Evolutionary conservation across 495 filamentous ascomycete species (phyloP), one percentile per base, ranked within the genome.

Genomic region (Podospora appendiculata): DNA sequence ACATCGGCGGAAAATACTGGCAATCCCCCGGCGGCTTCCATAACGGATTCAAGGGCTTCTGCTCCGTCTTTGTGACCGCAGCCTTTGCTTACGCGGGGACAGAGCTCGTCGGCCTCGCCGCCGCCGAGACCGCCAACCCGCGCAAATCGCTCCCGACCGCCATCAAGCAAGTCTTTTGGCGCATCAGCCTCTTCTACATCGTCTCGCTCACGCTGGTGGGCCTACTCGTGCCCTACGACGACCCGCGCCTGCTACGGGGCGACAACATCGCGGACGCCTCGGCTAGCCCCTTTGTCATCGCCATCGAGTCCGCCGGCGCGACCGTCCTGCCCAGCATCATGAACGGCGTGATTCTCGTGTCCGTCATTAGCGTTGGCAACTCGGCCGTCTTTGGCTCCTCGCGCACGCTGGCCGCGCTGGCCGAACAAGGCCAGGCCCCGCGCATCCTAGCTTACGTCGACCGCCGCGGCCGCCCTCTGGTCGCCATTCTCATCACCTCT

Each of bases 161-260:
- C 41, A 81, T 92, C 63, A 95, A 94, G 70, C 90, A 96, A 68
- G 90, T 96, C 40, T 96, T 96, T 68, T 96, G 90, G 90, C 86
- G 90, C 61, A 96, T 96, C 67, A 82, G 81, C 7, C 75, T 96
- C 55, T 93, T 94, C 67, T 94, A 94, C 69, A 75, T 93, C 35
- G 80, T 90, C 43, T 84, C 84, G 10, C 76, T 93, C 4, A 81
- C 78, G 17, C 67, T 94, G 0, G 81, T 93, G 45, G 89, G 89
- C 8, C 71, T 91, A 8, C 72, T 90, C 3, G 86, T 95, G 4
- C 83, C 83, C 0, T 92, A 88, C 67, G 73, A 73, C 53, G 78
- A 93, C 32, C 42, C 58, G 0, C 71, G 74, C 11, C 81, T 95
- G 0, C 65, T 90, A 4, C 66, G 53, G 13, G 78, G 67, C 2